Evolutionary conservation across 1,284 basidiomycete species (phyloP), one percentile per base, ranked within the genome.

Genomic region (Heterobasidion occidentale): DNA sequence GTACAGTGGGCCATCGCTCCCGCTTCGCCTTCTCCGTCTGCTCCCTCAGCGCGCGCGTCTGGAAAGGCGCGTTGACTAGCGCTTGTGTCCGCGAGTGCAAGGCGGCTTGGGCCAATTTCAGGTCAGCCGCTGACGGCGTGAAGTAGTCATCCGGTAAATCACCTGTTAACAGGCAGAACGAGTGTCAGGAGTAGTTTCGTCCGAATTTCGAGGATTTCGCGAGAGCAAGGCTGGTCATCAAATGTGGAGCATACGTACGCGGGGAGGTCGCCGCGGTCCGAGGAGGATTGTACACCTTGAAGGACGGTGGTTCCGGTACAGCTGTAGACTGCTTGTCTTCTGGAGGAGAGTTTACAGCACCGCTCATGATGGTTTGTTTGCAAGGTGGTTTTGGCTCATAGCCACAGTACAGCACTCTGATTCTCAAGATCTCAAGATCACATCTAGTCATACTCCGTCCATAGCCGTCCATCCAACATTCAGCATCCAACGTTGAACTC

Each of bases 11-110:
- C 81, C 84, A 93, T 64, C 82, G 77, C 56, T 83, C 80, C 44
- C 73, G 76, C 65, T 81, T 85, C 27, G 76, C 74, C 64, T 80
- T 83, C 60, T 83, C 79, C 49, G 80, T 78, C 15, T 80, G 78
- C 52, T 93, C 90, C 49, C 90, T 77, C 54, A 80, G 74, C 1
- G 83, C 77, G 38, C 84, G 80, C 9, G 90, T 79, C 63, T 86
- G 81, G 8, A 95, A 72, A 6, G 93, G 92, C 0, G 86, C 88
- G 68, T 94, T 85, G 4, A 72, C 72, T n/a, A 94, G 73, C 1
- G 86, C 77, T 54, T 86, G 79, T 1, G 83, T 80, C 3, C 84
- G 78, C 7, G 83, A 78, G 5, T 79, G 68, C 36, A 90, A 73
- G 19, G 81, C 78, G 1, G 80, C 76, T 62, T 92, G 86, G 1